These are phyloP conservation scores for Sarocladium brachiariae DNA, from an alignment of 2,329 filamentous ascomycete species.

Conservation along the genomic window DNA sequence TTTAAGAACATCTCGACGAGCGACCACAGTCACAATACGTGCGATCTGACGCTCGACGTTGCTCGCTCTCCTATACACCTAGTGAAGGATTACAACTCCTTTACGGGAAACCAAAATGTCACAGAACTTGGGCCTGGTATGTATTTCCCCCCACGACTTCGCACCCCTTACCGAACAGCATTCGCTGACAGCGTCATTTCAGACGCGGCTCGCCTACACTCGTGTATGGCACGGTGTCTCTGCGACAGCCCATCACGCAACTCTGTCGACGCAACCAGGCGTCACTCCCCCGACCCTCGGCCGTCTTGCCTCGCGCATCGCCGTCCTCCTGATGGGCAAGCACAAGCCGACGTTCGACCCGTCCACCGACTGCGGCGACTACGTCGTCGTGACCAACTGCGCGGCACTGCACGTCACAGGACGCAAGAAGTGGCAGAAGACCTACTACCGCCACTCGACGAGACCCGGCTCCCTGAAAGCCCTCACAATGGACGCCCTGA, in stretches of 20 bases:
- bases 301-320: conserved; percentile 82
- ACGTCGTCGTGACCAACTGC: conserved; percentile 91
- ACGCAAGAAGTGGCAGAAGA: conserved; percentile 88
- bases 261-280: conserved; percentile 49
- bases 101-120: conserved; percentile 57
- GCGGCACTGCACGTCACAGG: conserved; percentile 81
- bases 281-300: conserved; percentile 73
- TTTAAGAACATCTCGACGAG: not conserved
- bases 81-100: not conserved
- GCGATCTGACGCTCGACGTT: not conserved
- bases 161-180: not conserved
- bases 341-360: conserved; percentile 98
- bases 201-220: conserved; percentile 96
- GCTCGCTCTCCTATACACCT: not conserved
- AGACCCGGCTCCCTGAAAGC: conserved; percentile 78
- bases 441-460: conserved; percentile 92
- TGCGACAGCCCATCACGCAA: conserved; percentile 59
- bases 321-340: conserved; percentile 89
- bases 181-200: conserved; percentile 10
- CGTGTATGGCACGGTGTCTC: conserved; percentile 87
- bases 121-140: conserved; percentile 69
- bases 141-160: conserved; percentile 11
- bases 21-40: not conserved
- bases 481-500: conserved; percentile 92
- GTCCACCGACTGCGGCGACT: conserved; percentile 97